Conservation (phyloP, 495 filamentous ascomycete genomes). For the Penicillium verhagenii region DNA sequence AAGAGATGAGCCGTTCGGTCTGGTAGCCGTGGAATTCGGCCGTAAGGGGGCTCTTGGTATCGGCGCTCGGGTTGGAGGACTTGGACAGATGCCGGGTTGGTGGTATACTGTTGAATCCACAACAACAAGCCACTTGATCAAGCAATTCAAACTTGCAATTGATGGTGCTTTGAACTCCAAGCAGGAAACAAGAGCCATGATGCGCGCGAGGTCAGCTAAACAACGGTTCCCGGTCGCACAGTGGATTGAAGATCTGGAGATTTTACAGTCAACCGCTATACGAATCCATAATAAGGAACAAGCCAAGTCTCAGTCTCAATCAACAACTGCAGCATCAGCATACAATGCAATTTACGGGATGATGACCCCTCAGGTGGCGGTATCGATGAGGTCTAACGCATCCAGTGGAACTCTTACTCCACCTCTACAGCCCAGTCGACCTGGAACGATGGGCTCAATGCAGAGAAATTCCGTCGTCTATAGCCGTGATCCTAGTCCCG, state of each 20-base stretch:
- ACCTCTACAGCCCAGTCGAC: constrained; percentile 43
- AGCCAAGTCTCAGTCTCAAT: constrained; percentile 33
- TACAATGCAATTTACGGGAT: constrained; percentile 43
- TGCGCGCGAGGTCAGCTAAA: constrained; percentile 74
- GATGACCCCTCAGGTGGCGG: constrained; percentile 37
- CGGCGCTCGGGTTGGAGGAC: constrained; percentile 63
- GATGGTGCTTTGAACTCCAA: constrained; percentile 64
- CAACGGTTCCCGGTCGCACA: constrained; percentile 75
- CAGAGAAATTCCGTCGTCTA: constrained; percentile 49
- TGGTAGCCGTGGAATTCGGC: constrained; percentile 81
- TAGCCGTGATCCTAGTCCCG: constrained; percentile 44
- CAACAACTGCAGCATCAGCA: constrained; percentile 27
- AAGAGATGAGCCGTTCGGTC: constrained; percentile 75
- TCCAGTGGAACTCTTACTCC: constrained; percentile 46
- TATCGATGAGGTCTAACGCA: constrained; percentile 35
- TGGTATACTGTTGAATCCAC: constrained; percentile 70
- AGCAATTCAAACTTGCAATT: constrained; percentile 71
- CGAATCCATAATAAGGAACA: constrained; percentile 44
- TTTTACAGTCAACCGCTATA: constrained; percentile 57
- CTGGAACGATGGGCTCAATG: constrained; percentile 39
- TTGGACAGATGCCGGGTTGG: constrained; percentile 81
- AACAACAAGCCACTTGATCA: constrained; percentile 65
- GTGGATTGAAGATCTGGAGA: constrained; percentile 63
- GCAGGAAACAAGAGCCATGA: constrained; percentile 55
- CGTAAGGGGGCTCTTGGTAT: constrained; percentile 76